Base-by-base conservation (phyloP, 2,329 filamentous ascomycete genomes). In the Fusarium dimerum region DNA sequence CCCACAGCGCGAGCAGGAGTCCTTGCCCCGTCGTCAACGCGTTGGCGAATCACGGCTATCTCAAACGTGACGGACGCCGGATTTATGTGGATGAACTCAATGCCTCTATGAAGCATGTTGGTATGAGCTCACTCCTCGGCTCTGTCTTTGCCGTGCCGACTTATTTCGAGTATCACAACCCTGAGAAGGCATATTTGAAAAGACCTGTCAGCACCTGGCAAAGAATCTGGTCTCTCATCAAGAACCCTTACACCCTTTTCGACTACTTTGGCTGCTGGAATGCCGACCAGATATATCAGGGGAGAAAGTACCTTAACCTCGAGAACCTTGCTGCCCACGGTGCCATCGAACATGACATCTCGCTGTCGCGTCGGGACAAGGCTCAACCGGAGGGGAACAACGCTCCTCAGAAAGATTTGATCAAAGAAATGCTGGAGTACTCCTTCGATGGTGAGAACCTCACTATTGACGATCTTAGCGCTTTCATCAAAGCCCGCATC, bases 111-210 rank as follows among this genome's bases (percentile, higher is more conserved):
- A 29, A 32, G 11, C 48, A 54, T 4, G 51, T 54, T n/a, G 51
- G 51, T 13, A 54, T 54, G 51, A 54, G 51, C 13, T 34, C 48
- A 13, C 44, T 51, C 1, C 48, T 54, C 29, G 51, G 48, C 20
- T 54, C 51, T 12, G 51, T 54, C 10, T 54, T 54, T 26, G 51
- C 51, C n/a, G 41, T 54, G 3, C 51, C 51, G 1, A 54, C 51
- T 36, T 54, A 54, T 34, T 54, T 54, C 13, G 51, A 54, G 44
- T 54, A 54, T 32, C 51, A 54, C 13, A 20, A 54, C 26, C 51
- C 51, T 0, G 17, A 41, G 10, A 54, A 51, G 3, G 51, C 34
- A 12, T 44, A 43, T n/a, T 11, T 44, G 8, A 54, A 38, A 12
- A 43, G 47, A n/a, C 29, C 47, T 3, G 34, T 47, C 17, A 40